Evolutionary conservation across 2,329 filamentous ascomycete genomes (phyloP), one percentile per base, ranked within the genome.

Genomic region (Xylaria sp.): DNA sequence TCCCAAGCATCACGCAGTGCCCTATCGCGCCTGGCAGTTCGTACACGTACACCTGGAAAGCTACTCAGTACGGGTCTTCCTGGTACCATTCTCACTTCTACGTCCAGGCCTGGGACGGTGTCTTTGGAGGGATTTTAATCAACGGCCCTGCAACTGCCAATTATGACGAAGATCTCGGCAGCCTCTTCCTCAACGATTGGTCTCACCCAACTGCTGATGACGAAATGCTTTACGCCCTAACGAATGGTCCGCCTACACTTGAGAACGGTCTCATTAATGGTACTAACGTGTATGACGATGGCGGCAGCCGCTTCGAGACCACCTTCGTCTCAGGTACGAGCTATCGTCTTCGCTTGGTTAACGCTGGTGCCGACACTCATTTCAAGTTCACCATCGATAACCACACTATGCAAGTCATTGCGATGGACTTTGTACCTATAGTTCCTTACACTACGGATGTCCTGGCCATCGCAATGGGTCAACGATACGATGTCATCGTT

Each of bases 111-210:
- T 58, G 51, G 78, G 83, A 90, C 65, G 90, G 90, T 0, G 79
- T 91, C 0, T 81, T 87, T 34, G 90, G 90, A 0, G 84, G 84
- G 2, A 86, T 92, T 44, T 79, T 91, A 20, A 88, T 91, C 73
- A 84, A 90, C 63, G 89, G 89, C 0, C 89, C 89, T 0, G 83
- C 84, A 0, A 85, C 85, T 1, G 81, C 84, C 15, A 83, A 88
- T 73, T 91, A 90, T 73, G 89, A 92, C 69, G 82, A 86, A 58
- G 90, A 92, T 73, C 81, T 91, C 0, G 90, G 90, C 2, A 79
- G 84, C 12, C 73, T 91, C 1, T 82, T 89, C 31, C 75, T 91
- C 6, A 86, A 84, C 18, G 89, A 91, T 73, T 91, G 88, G 87
- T 84, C 84, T 71, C 85, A 88, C 69, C 68, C 70, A 6, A 83